Evolutionary conservation across 2,329 filamentous ascomycete species (phyloP).

Genomic region (Colletotrichum karsti): DNA sequence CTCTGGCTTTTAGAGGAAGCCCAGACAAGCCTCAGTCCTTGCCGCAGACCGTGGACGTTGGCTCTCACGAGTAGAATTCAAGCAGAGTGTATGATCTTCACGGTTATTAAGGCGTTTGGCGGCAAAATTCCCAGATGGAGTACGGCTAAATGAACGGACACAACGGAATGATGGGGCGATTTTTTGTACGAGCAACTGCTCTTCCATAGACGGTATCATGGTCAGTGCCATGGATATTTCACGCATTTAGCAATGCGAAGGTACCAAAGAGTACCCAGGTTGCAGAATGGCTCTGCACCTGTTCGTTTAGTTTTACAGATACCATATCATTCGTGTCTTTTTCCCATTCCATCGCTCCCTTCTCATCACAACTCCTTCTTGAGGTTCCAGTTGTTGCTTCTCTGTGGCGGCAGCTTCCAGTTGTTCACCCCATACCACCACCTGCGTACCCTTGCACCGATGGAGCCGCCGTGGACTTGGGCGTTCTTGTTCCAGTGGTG

Average conservation of each 20-base stretch:
- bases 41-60: slow-evolving; percentile 40
- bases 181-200: slow-evolving; percentile 14
- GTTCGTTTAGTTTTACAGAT: slow-evolving; percentile 28
- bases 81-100: not conserved
- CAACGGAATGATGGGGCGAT: not conserved
- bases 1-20: slow-evolving; percentile 68
- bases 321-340: slow-evolving; percentile 14
- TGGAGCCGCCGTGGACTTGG: slow-evolving; percentile 77
- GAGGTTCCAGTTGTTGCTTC: slow-evolving; percentile 26
- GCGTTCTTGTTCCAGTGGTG: slow-evolving; percentile 86
- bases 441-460: slow-evolving; percentile 80
- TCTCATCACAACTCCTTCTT: slow-evolving; percentile 12
- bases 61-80: slow-evolving; percentile 35
- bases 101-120: slow-evolving; percentile 19
- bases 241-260: slow-evolving; percentile 9
- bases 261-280: slow-evolving; percentile 7
- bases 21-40: slow-evolving; percentile 62
- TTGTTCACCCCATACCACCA: slow-evolving; percentile 98
- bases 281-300: slow-evolving; percentile 21
- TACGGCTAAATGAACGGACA: slow-evolving; percentile 23
- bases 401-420: slow-evolving; percentile 73
- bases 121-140: slow-evolving; percentile 7
- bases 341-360: not conserved
- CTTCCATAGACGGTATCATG: slow-evolving; percentile 13
- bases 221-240: slow-evolving; percentile 4